phyloP scores from a whole-genome alignment of 305 asterid genomes.

The Fraxinus velutina region DNA sequence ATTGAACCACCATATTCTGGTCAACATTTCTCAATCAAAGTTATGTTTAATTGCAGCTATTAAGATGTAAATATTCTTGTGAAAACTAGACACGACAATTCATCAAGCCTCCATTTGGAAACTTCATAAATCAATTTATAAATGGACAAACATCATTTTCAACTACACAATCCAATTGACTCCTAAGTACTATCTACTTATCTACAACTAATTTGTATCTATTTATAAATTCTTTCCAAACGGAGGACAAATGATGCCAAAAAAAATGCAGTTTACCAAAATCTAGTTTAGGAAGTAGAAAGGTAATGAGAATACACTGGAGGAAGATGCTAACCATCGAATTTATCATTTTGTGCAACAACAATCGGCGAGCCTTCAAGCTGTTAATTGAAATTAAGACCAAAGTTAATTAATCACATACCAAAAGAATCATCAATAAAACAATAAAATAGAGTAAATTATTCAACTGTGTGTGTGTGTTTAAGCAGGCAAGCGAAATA shows the following conservation, averaged over 20 bases:
- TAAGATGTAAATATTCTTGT: background rate
- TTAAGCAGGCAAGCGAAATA: background rate
- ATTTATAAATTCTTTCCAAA: background rate
- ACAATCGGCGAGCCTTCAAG: constrained; percentile 77
- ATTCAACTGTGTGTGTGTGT: background rate
- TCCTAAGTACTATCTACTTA: background rate
- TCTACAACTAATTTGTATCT: background rate
- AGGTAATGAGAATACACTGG: background rate
- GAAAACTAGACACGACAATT: background rate
- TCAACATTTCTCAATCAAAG: background rate
- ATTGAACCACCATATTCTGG: background rate
- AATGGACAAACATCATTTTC: background rate
- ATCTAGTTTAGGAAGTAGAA: background rate
- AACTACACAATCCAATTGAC: background rate
- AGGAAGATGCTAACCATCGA: constrained; percentile 54
- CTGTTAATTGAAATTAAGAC: constrained; percentile 37
- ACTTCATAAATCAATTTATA: too few species aligned
- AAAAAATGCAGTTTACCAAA: background rate
- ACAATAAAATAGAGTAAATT: background rate
- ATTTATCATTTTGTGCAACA: constrained; percentile 74
- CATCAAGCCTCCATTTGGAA: background rate
- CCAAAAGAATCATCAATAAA: background rate
- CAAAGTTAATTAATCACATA: background rate
- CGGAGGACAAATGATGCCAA: background rate
- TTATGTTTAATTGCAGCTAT: background rate